phyloP scores from a whole-genome alignment of 106 monocot species.

The Allium sativum region DNA sequence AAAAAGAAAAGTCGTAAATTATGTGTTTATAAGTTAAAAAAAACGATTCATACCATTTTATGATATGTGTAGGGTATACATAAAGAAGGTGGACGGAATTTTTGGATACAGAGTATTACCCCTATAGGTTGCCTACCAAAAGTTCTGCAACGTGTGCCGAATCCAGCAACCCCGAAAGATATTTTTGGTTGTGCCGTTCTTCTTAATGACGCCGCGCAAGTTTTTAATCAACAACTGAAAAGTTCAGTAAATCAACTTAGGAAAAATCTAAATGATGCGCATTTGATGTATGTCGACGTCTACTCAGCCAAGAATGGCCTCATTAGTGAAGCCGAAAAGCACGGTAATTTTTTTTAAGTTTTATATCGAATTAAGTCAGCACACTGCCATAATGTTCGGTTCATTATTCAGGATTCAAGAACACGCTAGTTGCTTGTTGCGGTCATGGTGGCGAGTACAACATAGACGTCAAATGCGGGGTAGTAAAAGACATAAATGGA shows the following conservation, averaged over 20 bases:
- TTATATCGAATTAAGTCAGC: no score
- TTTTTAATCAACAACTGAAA: slow-evolving; percentile 41
- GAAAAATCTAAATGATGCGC: slow-evolving; percentile 22
- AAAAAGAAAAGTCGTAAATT: neutral
- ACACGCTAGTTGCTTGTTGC: slow-evolving; percentile 48
- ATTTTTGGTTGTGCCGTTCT: slow-evolving; percentile 21
- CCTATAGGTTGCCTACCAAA: slow-evolving; percentile 43
- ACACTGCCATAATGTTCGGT: no score
- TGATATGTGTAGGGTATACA: neutral
- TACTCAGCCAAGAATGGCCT: slow-evolving; percentile 50
- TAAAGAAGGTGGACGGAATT: neutral
- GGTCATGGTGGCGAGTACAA: slow-evolving; percentile 32
- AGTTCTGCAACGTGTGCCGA: slow-evolving; percentile 4
- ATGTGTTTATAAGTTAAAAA: no score
- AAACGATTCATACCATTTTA: neutral
- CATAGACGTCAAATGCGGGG: neutral
- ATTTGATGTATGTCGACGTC: slow-evolving; percentile 36
- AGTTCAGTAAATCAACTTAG: slow-evolving; percentile 27
- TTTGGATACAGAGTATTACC: slow-evolving; percentile 23
- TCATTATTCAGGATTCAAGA: slow-evolving; percentile 36
- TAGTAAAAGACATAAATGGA: neutral
- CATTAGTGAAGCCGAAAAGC: slow-evolving; percentile 29
- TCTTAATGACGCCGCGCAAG: slow-evolving; percentile 25
- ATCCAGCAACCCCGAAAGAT: slow-evolving; percentile 7
- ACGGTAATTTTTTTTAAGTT: slow-evolving; percentile 14